These are phyloP conservation scores for Sordariomycetes sp. DNA, from an alignment of 2,329 filamentous ascomycete genomes.

Conservation along the genomic window DNA sequence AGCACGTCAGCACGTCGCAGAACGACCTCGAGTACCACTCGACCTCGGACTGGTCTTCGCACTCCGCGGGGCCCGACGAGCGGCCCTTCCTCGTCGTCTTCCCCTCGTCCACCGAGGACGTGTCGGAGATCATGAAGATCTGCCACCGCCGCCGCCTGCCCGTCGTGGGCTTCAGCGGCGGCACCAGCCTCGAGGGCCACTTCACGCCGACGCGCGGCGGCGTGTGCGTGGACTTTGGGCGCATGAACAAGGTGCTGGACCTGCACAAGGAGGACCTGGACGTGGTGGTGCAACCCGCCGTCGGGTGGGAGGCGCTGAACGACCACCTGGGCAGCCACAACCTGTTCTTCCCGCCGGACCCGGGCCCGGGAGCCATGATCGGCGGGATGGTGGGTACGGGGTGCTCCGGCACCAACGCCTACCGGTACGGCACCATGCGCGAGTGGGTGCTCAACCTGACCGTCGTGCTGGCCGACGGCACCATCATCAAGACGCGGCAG, in stretches of 20 bases:
- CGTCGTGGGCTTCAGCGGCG: slow-evolving; percentile 78
- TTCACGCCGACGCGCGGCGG: slow-evolving; percentile 75
- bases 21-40: slow-evolving; percentile 46
- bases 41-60: slow-evolving; percentile 53
- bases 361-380: slow-evolving; percentile 85
- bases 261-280: slow-evolving; percentile 72
- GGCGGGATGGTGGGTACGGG: slow-evolving; percentile 76
- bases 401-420: slow-evolving; percentile 74
- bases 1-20: slow-evolving; percentile 51
- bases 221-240: slow-evolving; percentile 74
- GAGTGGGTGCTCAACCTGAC: slow-evolving; percentile 86
- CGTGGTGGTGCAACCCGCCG: slow-evolving; percentile 66
- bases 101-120: slow-evolving; percentile 69
- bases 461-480: slow-evolving; percentile 83
- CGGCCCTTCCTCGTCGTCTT: slow-evolving; percentile 63
- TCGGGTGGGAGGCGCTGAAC: slow-evolving; percentile 82
- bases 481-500: slow-evolving; percentile 80
- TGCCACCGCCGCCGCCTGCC: slow-evolving; percentile 75
- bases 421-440: slow-evolving; percentile 88
- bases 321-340: slow-evolving; percentile 62
- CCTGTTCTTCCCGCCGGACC: slow-evolving; percentile 87
- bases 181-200: slow-evolving; percentile 83
- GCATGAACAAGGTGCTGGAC: slow-evolving; percentile 72
- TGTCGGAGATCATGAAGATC: slow-evolving; percentile 78
- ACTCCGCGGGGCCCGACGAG: slow-evolving; percentile 35